phyloP scores from a whole-genome alignment of 768 basidiomycete species.

The Suillus plorans region DNA sequence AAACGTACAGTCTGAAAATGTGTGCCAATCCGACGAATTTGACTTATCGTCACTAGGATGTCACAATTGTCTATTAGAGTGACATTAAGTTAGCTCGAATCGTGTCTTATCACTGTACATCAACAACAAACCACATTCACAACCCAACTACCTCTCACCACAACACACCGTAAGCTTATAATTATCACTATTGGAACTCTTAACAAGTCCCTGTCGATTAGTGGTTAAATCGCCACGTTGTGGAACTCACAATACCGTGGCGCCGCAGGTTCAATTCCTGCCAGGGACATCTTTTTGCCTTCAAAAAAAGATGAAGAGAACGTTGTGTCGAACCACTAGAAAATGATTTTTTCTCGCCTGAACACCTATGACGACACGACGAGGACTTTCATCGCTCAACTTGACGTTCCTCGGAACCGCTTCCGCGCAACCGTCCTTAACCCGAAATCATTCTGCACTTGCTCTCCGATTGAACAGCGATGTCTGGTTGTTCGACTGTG shows the following conservation, averaged over 20 bases:
- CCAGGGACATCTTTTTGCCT: conserved; percentile 33
- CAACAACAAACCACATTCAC: too few relatives aligned
- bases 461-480: conserved; percentile 65
- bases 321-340: background rate
- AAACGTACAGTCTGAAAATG: background rate
- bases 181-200: background rate
- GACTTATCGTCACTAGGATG: background rate
- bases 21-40: background rate
- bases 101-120: too few relatives aligned
- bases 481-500: conserved; percentile 86
- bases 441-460: conserved; percentile 75
- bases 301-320: background rate
- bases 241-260: conserved; percentile 36
- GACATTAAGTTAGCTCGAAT: too few relatives aligned
- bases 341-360: background rate
- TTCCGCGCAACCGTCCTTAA: conserved; percentile 77
- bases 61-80: background rate
- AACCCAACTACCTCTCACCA: too few relatives aligned
- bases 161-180: background rate
- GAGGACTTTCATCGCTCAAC: conserved; percentile 38
- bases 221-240: conserved; percentile 44
- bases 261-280: conserved; percentile 40
- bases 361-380: conserved; percentile 14
- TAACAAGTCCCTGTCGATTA: conserved; percentile 39
- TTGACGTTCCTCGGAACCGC: conserved; percentile 81